Evolutionary conservation across 352 stramenopile genomes (phyloP).

Genomic region (Phytophthora megakarya): DNA sequence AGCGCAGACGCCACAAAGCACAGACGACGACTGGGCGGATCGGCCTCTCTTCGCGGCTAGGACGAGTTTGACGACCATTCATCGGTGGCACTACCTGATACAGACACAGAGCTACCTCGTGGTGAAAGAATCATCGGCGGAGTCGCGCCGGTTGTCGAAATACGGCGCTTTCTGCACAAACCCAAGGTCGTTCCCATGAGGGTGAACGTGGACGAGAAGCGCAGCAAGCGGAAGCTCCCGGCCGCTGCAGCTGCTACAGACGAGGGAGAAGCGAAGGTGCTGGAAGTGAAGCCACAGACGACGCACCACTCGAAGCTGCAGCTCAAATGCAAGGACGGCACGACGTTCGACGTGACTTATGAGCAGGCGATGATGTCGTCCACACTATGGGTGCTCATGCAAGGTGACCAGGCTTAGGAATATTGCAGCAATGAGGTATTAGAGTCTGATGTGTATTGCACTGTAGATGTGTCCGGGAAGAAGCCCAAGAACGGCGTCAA

Average conservation of each 20-base stretch:
- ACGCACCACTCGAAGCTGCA: conserved; percentile 62
- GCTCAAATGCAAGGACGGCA: conserved; percentile 74
- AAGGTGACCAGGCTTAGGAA: conserved; percentile 35
- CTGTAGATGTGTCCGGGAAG: conserved; percentile 56
- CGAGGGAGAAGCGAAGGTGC: conserved; percentile 14
- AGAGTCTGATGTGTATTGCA: conserved; percentile 5
- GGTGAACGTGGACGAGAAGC: conserved; percentile 42
- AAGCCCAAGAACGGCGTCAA: conserved; percentile 57
- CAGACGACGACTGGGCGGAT: conserved; percentile 5
- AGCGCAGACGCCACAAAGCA: conserved; percentile 16
- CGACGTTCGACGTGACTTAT: conserved; percentile 75
- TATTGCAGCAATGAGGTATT: background rate
- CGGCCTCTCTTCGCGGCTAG: conserved; percentile 2
- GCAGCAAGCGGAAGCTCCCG: conserved; percentile 36
- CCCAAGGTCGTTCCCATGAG: conserved; percentile 30
- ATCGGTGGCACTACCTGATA: background rate
- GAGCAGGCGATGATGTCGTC: conserved; percentile 89
- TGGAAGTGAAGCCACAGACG: conserved; percentile 4
- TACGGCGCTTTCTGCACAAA: conserved; percentile 33
- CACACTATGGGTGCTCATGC: conserved; percentile 79
- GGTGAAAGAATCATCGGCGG: conserved; percentile 20
- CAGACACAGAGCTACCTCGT: conserved; percentile 23
- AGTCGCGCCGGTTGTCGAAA: conserved; percentile 24
- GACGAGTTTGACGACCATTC: background rate
- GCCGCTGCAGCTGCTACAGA: conserved; percentile 7